Evolutionary conservation across 495 filamentous ascomycete species (phyloP), one percentile per base, ranked within the genome.

Genomic region (Hypoxylon intermedium): DNA sequence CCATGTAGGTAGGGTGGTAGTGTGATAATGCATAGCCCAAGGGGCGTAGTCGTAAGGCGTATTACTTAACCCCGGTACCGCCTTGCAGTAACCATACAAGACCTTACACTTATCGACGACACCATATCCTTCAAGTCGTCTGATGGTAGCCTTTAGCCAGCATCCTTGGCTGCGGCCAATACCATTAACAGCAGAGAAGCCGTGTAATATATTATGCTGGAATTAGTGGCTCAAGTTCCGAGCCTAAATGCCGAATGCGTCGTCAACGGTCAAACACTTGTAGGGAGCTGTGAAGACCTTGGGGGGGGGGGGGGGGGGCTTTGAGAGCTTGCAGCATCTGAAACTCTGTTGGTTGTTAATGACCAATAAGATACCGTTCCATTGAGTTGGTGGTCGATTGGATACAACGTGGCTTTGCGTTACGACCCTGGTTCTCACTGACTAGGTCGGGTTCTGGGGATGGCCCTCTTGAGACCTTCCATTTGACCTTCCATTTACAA

Each of bases 341-440:
- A 46, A 24, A 51, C 38, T 21, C 9, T 56, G 51, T 45, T 56
- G 52, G 45, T 45, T 51, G 58, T n/a, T n/a, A 30, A 6, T 18
- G 46, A 33, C 52, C 52, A 62, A 62, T 56, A 23, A 56, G 16
- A 30, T 38, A 18, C 52, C 9, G 23, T 51, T 40, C 45, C 40
- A 38, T 51, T 9, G 19, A 30, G 6, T 26, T 18, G 51, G 58
- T 38, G 31, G 20, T 12, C 34, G 16, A 36, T 28, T 34, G 1
- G 9, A 41, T 41, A 18, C 16, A 41, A 41, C 38, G 9, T 41
- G 6, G 19, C 24, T 34, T 19, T 20, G 31, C 47, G 40, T 40
- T 42, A 47, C 34, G 20, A 30, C 30, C 42, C 42, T 21, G 46
- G 42, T 9, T 38, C 21, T 20, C 20, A 38, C 15, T 37, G 37